phyloP scores from a whole-genome alignment of 2,329 filamentous ascomycete species.

The Talaromyces sp. region DNA sequence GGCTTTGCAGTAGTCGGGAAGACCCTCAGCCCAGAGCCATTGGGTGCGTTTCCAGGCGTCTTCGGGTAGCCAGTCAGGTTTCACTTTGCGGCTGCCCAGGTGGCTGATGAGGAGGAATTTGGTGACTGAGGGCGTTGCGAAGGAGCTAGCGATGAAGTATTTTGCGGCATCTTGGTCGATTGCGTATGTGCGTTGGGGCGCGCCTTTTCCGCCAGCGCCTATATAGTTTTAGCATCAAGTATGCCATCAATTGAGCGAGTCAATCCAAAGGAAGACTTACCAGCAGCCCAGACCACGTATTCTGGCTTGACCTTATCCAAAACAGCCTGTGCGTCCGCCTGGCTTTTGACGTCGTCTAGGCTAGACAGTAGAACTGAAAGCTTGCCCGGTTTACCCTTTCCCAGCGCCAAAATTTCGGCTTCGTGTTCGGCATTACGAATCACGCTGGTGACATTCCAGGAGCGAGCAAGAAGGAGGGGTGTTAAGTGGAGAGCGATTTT shows the following conservation, averaged over 20 bases:
- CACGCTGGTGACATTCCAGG: slow-evolving; percentile 74
- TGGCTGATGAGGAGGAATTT: slow-evolving; percentile 57
- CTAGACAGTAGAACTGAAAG: slow-evolving; percentile 67
- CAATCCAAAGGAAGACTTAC: slow-evolving; percentile 21
- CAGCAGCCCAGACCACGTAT: slow-evolving; percentile 48
- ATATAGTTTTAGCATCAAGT: not conserved
- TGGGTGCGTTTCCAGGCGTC: slow-evolving; percentile 45
- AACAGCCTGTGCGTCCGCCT: slow-evolving; percentile 60
- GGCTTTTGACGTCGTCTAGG: slow-evolving; percentile 66
- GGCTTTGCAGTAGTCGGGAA: slow-evolving; percentile 52
- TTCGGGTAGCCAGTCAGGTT: slow-evolving; percentile 51
- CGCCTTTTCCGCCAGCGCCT: slow-evolving; percentile 57
- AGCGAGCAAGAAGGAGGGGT: slow-evolving; percentile 68
- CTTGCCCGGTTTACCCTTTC: slow-evolving; percentile 56
- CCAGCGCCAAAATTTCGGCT: slow-evolving; percentile 60
- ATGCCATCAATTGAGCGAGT: no score
- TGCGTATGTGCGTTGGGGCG: slow-evolving; percentile 47
- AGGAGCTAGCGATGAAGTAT: slow-evolving; percentile 50
- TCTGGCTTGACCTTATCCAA: slow-evolving; percentile 47
- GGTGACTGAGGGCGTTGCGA: slow-evolving; percentile 43
- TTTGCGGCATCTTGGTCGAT: slow-evolving; percentile 56
- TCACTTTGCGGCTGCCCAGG: slow-evolving; percentile 47
- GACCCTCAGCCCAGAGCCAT: slow-evolving; percentile 46
- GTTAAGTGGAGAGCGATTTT: slow-evolving; percentile 73
- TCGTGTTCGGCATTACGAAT: slow-evolving; percentile 71